Percentiles rank a stretch among this genome's conserved stretches.
Conservation (phyloP, 2,329 filamentous ascomycete species). For the Plectosphaerella plurivora region DNA sequence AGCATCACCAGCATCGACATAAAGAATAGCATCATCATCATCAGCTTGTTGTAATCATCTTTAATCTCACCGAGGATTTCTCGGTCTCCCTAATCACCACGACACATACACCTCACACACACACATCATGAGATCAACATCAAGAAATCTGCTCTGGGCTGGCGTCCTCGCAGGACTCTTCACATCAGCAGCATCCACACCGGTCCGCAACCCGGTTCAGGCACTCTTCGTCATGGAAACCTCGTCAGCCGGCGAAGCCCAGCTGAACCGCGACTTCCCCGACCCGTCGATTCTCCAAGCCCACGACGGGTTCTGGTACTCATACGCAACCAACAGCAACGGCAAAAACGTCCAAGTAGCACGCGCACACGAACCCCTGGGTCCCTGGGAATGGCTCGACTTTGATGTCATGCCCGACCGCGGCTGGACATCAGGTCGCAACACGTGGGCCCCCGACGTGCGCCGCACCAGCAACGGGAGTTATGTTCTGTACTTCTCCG, state of each 20-base stretch:
- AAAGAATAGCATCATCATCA: not conserved
- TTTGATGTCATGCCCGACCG: slow-evolving; percentile 51
- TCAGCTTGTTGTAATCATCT: not conserved
- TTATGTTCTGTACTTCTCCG: slow-evolving; percentile 59
- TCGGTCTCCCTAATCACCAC: not conserved
- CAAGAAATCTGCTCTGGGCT: slow-evolving; percentile 2
- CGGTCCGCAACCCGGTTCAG: slow-evolving; percentile 4
- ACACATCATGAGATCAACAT: slow-evolving; percentile 1
- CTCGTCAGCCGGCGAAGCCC: slow-evolving; percentile 1
- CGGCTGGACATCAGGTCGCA: slow-evolving; percentile 47
- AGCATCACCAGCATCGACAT: not conserved
- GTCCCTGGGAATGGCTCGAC: slow-evolving; percentile 41
- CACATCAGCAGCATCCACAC: slow-evolving; percentile 1
- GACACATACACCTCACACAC: not conserved
- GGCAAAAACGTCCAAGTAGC: slow-evolving; percentile 51
- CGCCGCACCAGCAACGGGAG: slow-evolving; percentile 40
- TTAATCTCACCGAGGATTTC: too few species aligned
- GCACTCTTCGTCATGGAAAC: slow-evolving; percentile 7
- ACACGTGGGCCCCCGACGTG: slow-evolving; percentile 62
- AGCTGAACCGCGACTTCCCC: slow-evolving; percentile 42
- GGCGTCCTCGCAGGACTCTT: slow-evolving; percentile 3
- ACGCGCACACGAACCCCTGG: slow-evolving; percentile 38
- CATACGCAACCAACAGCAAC: slow-evolving; percentile 51
- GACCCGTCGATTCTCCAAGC: slow-evolving; percentile 49
- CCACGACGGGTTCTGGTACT: slow-evolving; percentile 46